These are phyloP conservation scores for Hanseniaspora mollemarum DNA, from an alignment of 805 yeast genomes.

Conservation along the genomic window DNA sequence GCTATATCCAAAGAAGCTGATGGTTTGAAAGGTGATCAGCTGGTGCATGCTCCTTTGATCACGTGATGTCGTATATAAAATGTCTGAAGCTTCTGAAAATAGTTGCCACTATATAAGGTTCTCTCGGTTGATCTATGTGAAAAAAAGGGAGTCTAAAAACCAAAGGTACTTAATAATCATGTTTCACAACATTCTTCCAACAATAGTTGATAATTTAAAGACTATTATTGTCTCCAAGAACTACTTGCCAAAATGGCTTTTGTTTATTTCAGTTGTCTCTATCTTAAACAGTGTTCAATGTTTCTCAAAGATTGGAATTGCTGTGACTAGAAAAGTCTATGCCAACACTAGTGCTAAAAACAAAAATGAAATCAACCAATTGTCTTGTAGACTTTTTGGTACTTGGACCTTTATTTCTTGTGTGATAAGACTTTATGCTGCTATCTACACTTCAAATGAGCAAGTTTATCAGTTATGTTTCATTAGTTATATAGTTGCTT, in stretches of 20 bases:
- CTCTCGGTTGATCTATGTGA: too few relatives aligned
- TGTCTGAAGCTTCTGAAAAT: too few relatives aligned
- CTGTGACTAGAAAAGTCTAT: constrained; percentile 71
- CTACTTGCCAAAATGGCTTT: constrained; percentile 61
- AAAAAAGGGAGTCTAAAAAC: too few relatives aligned
- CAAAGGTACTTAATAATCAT: neutral
- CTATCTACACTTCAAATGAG: constrained; percentile 57
- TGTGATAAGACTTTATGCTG: constrained; percentile 75
- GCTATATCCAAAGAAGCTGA: too few relatives aligned
- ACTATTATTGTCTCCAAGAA: constrained; percentile 35
- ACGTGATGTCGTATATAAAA: too few relatives aligned
- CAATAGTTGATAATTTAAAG: constrained; percentile 20
- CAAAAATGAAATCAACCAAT: constrained; percentile 48
- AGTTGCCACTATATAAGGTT: too few relatives aligned
- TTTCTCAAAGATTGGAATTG: constrained; percentile 56
- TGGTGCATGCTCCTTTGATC: too few relatives aligned
- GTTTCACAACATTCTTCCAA: constrained; percentile 1
- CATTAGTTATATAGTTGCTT: constrained; percentile 72
- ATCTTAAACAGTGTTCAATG: constrained; percentile 82
- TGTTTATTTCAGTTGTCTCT: constrained; percentile 79
- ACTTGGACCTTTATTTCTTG: constrained; percentile 92
- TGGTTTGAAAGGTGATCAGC: too few relatives aligned
- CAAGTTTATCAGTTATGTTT: constrained; percentile 69
- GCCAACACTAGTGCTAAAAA: constrained; percentile 31
- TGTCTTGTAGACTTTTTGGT: constrained; percentile 94